A percentile compares a stretch with the other conserved stretches of the same genome.
phyloP scores from a whole-genome alignment of 257 asterid species.

The Solanum dulcamara region DNA sequence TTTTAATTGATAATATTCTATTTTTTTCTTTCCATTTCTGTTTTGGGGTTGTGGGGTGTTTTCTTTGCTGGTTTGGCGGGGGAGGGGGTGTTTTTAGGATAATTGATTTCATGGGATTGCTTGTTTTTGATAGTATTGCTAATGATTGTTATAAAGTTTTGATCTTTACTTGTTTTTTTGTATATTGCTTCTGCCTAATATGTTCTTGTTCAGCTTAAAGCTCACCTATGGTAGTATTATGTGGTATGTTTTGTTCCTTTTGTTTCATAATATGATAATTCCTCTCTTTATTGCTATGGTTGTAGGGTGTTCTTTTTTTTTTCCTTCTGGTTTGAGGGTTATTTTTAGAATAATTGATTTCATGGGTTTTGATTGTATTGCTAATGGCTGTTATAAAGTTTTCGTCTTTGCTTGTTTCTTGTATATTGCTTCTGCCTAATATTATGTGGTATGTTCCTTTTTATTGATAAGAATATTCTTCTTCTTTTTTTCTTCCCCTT shows the following conservation, averaged over 20 bases:
- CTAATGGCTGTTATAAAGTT: background rate
- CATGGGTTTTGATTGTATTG: slow-evolving; percentile 9
- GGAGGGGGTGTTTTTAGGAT: background rate
- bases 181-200: background rate
- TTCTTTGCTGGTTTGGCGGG: background rate
- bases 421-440: background rate
- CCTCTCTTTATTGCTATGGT: background rate
- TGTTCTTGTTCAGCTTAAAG: slow-evolving; percentile 76
- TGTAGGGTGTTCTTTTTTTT: background rate
- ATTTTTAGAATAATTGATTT: background rate
- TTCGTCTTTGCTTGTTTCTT: background rate
- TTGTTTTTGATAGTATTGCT: slow-evolving; percentile 1
- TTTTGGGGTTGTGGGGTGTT: background rate
- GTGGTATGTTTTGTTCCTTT: slow-evolving; percentile 34
- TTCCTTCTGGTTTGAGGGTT: background rate
- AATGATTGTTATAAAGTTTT: background rate
- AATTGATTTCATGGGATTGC: slow-evolving; percentile 1
- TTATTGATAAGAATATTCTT: background rate
- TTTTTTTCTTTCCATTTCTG: background rate
- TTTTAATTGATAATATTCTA: background rate
- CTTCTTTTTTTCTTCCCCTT: background rate
- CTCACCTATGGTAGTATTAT: slow-evolving; percentile 86
- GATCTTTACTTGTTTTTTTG: background rate
- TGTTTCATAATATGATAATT: background rate
- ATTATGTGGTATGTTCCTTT: background rate